These are phyloP conservation scores for Apiospora arundinis DNA, from an alignment of 2,329 filamentous ascomycete genomes.

Conservation along the genomic window DNA sequence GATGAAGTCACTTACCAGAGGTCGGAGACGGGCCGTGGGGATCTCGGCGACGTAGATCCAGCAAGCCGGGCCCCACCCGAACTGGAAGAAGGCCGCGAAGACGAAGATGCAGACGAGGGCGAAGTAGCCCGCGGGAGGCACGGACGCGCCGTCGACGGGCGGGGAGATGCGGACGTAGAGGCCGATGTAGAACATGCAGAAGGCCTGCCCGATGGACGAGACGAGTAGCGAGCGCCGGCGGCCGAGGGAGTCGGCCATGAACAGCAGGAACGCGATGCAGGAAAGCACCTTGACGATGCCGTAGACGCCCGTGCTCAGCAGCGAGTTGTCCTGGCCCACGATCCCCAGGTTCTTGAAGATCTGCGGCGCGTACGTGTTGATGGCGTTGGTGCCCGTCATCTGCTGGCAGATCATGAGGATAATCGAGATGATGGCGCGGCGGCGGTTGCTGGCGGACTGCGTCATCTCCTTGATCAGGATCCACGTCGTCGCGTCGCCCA, in stretches of 20 bases:
- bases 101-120: constrained; percentile 72
- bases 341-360: constrained; percentile 44
- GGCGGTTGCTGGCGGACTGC: constrained; percentile 64
- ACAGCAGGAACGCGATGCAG: constrained; percentile 62
- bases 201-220: constrained; percentile 64
- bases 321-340: constrained; percentile 54
- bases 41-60: constrained; percentile 72
- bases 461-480: constrained; percentile 70
- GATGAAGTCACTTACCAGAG: constrained; percentile 32
- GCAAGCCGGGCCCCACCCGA: constrained; percentile 70
- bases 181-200: constrained; percentile 70
- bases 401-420: constrained; percentile 71
- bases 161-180: constrained; percentile 67
- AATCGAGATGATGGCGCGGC: constrained; percentile 68
- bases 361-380: constrained; percentile 42
- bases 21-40: constrained; percentile 59
- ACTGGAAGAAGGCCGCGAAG: constrained; percentile 71
- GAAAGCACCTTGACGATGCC: constrained; percentile 67
- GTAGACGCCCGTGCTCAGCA: constrained; percentile 69
- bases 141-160: constrained; percentile 53
- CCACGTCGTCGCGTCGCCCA: constrained; percentile 58
- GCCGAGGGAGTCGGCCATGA: constrained; percentile 66
- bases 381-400: constrained; percentile 64
- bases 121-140: constrained; percentile 68
- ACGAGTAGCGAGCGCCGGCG: constrained; percentile 61